A percentile compares a stretch with the other conserved stretches of the same genome.
Evolutionary conservation across 106 monocot genomes (phyloP).

Genomic region (Dioscorea zingiberensis): DNA sequence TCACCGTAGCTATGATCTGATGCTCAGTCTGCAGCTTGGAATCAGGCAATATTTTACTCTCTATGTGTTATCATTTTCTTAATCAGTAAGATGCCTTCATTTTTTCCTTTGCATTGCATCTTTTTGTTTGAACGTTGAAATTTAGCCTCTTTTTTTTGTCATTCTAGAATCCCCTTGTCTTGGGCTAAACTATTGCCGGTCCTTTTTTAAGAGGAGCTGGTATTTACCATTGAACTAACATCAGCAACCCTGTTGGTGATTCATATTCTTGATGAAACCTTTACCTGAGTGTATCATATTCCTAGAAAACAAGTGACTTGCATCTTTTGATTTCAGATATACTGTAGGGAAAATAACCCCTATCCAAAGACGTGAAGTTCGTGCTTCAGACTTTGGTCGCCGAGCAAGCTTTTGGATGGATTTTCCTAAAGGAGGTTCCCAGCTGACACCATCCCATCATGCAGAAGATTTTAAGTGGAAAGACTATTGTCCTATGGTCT

Average conservation of each 20-base stretch:
- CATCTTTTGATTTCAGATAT: conserved; percentile 36
- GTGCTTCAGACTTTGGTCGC: conserved; percentile 81
- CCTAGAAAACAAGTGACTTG: not conserved
- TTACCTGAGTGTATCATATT: too few species aligned
- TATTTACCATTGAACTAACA: too few species aligned
- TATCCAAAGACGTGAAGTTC: conserved; percentile 85
- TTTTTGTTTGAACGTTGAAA: not conserved
- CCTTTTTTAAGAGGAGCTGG: too few species aligned
- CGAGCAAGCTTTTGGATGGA: conserved; percentile 94
- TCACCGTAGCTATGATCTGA: conserved; percentile 74
- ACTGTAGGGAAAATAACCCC: conserved; percentile 98
- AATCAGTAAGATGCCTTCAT: not conserved
- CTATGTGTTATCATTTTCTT: not conserved
- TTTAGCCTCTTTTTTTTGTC: too few species aligned
- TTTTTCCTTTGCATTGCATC: not conserved
- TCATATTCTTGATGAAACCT: too few species aligned
- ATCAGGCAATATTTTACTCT: conserved; percentile 41
- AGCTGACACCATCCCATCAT: conserved; percentile 69
- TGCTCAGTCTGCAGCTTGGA: conserved; percentile 85
- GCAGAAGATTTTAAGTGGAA: conserved; percentile 97
- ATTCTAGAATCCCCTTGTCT: not conserved
- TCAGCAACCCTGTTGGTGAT: too few species aligned
- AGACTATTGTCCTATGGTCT: conserved; percentile 98
- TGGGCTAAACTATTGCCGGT: too few species aligned
- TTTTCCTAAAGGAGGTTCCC: conserved; percentile 80